A percentile compares a stretch with the other conserved stretches of the same genome.
These are phyloP conservation scores for Punica granatum DNA, from an alignment of 345 rosid genomes.

Conservation along the genomic window DNA sequence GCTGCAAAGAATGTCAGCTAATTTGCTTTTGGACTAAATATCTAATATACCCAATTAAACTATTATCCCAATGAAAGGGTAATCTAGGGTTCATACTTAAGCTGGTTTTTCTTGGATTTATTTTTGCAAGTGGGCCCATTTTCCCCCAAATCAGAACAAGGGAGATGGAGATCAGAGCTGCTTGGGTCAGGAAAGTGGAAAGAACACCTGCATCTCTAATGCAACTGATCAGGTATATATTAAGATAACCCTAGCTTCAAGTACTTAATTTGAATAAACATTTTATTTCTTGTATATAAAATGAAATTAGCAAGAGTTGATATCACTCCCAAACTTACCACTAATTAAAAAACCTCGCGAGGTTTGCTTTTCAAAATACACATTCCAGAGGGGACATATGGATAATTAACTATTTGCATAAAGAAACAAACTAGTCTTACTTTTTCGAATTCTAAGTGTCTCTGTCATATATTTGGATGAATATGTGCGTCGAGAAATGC, in stretches of 20 bases:
- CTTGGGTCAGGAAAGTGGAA: conserved; percentile 27
- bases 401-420: no score
- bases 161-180: conserved; percentile 31
- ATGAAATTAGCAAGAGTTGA: no score
- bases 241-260: neutral
- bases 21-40: no score
- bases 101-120: neutral
- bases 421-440: no score
- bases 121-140: conserved; percentile 78
- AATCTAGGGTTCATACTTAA: neutral
- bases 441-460: neutral
- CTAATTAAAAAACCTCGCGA: no score
- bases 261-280: neutral
- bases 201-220: conserved; percentile 19
- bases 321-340: no score
- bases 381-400: no score
- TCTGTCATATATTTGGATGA: neutral
- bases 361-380: no score
- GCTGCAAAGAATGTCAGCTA: conserved; percentile 85
- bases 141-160: conserved; percentile 54
- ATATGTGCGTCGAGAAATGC: neutral
- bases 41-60: neutral
- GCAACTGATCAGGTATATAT: conserved; percentile 15
- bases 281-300: neutral
- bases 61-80: no score